Evolutionary conservation across 2,329 filamentous ascomycete species (phyloP).

Genomic region (Magnaporthiopsis poae): DNA sequence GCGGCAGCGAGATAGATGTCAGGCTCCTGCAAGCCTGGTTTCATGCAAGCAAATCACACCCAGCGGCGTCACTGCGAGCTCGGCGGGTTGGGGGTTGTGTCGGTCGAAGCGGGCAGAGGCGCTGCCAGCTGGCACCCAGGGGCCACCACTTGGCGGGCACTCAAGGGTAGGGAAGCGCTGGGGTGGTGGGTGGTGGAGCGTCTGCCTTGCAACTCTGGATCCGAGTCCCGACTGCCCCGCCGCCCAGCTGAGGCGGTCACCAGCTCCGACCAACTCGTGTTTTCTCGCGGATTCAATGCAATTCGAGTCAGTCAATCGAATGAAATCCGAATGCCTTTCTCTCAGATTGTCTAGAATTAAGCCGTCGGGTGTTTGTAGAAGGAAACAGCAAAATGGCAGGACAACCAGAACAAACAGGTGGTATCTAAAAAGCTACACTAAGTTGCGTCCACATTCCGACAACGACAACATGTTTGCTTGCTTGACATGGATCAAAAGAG

Average conservation of each 20-base stretch:
- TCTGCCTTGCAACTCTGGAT: not conserved
- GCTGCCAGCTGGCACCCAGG: slow-evolving; percentile 5
- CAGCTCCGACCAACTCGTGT: too few relatives aligned
- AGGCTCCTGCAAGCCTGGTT: not conserved
- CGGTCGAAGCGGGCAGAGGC: not conserved
- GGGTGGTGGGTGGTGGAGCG: too few relatives aligned
- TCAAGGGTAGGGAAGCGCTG: not conserved
- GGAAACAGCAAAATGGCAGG: too few relatives aligned
- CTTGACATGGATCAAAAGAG: slow-evolving; percentile 22
- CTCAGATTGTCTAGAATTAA: too few relatives aligned
- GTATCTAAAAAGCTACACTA: too few relatives aligned
- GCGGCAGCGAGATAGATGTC: not conserved
- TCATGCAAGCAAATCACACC: not conserved
- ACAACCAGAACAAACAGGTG: too few relatives aligned
- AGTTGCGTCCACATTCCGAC: not conserved
- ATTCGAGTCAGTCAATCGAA: too few relatives aligned
- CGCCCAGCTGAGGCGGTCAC: too few relatives aligned
- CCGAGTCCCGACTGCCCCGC: not conserved
- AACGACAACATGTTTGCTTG: too few relatives aligned
- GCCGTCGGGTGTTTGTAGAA: too few relatives aligned
- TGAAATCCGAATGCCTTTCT: too few relatives aligned
- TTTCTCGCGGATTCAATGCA: too few relatives aligned
- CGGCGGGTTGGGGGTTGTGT: not conserved
- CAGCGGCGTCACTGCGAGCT: not conserved
- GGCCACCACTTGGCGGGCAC: not conserved